phyloP scores from a whole-genome alignment of 2,329 filamentous ascomycete species.

The Pseudogymnoascus sp. region DNA sequence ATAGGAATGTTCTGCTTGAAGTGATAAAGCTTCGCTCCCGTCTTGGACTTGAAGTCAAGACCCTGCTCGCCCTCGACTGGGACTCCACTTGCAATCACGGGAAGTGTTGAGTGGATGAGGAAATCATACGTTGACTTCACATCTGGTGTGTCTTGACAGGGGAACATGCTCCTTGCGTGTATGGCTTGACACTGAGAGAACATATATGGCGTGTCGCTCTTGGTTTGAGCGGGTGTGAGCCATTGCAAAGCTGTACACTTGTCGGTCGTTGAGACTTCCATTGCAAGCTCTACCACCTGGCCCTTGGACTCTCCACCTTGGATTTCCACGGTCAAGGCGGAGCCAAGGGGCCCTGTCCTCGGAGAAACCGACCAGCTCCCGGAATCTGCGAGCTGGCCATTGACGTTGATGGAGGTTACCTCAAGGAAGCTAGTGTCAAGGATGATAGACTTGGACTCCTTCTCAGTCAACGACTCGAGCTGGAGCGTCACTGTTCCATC shows the following conservation, averaged over 20 bases:
- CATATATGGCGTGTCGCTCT: constrained; percentile 95
- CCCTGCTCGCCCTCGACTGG: constrained; percentile 39
- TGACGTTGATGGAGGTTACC: constrained; percentile 61
- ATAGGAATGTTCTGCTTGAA: constrained; percentile 91
- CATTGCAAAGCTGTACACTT: constrained; percentile 91
- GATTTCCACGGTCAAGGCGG: constrained; percentile 58
- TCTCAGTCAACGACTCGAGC: constrained; percentile 68
- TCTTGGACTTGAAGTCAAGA: constrained; percentile 41
- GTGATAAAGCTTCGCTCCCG: constrained; percentile 56
- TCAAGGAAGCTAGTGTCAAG: constrained; percentile 82
- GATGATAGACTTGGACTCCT: constrained; percentile 65
- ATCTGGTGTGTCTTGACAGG: constrained; percentile 94
- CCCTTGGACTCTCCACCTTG: constrained; percentile 47
- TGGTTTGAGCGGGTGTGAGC: constrained; percentile 87
- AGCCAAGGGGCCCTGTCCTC: constrained; percentile 66
- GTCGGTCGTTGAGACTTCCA: constrained; percentile 71
- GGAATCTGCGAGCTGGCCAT: constrained; percentile 35
- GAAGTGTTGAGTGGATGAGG: constrained; percentile 74
- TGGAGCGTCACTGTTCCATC: constrained; percentile 68
- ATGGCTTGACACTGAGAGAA: constrained; percentile 98
- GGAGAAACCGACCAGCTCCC: constrained; percentile 28
- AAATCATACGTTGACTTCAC: constrained; percentile 94
- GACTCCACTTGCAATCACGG: constrained; percentile 87
- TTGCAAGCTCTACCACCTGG: constrained; percentile 46
- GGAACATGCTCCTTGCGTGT: constrained; percentile 86